phyloP scores from a whole-genome alignment of 176 grass and related monocot genomes.

The Stipa capillata region DNA sequence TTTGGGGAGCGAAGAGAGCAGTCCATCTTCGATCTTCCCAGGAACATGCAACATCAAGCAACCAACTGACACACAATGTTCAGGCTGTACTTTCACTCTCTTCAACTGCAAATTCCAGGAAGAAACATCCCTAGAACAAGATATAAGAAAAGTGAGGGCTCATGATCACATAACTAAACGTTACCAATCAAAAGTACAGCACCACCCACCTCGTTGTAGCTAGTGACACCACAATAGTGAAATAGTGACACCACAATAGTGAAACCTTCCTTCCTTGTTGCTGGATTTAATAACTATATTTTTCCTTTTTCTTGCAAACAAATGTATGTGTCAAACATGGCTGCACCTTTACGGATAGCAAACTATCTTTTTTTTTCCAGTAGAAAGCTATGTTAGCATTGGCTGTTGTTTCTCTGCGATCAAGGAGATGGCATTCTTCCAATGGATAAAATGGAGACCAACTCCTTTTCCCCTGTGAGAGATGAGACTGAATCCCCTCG shows the following conservation, averaged over 20 bases:
- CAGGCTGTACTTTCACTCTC: background rate
- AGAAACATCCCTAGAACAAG: background rate
- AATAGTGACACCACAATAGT: no score
- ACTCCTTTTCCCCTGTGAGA: conserved; percentile 10
- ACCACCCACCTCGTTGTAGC: conserved; percentile 16
- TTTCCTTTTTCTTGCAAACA: conserved; percentile 12
- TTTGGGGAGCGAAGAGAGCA: background rate
- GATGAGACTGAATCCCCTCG: background rate
- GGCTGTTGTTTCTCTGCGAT: background rate
- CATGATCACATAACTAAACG: background rate
- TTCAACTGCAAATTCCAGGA: background rate
- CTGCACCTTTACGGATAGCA: conserved; percentile 8
- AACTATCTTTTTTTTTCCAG: background rate
- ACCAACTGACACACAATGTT: background rate
- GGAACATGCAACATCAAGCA: conserved; percentile 6
- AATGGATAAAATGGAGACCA: background rate
- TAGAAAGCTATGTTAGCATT: background rate
- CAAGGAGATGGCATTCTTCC: conserved; percentile 1
- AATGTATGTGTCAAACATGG: conserved; percentile 2
- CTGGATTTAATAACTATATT: background rate
- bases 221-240: background rate
- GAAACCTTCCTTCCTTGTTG: background rate
- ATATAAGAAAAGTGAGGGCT: background rate
- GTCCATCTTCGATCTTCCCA: conserved; percentile 7
- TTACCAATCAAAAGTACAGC: background rate